Base-by-base conservation (phyloP, 805 yeast genomes). In the Saturnispora dispora region DNA sequence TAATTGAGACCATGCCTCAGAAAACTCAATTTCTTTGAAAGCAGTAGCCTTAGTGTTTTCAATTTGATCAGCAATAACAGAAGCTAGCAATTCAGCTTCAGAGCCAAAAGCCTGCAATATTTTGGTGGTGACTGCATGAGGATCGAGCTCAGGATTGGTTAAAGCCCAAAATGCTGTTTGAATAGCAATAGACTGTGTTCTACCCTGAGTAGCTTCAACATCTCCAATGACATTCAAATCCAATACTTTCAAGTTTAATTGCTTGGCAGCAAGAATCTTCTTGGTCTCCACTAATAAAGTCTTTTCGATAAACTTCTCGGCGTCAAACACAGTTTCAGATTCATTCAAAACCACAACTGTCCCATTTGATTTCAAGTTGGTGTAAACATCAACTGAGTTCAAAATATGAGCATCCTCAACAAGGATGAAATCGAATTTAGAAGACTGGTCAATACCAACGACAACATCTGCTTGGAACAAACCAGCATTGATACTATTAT, bases 111-210 rank as follows among this genome's bases (percentile, higher is more conserved):
- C 82, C 64, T 83, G 87, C 68, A 84, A 79, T 59, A 88, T 78
- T 64, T 83, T 83, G 67, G 87, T 81, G 53, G 86, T 88, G 57
- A 85, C 74, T 35, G 82, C 81, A 46, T 82, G 83, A 45, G 64
- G 66, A 33, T 76, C 76, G 44, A 81, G 72, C 39, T 75, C 75
- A 15, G 88, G 86, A 55, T 75, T 78, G 7, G 85, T 78, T 42
- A 76, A 71, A 53, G 76, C 76, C 95, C 96, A 88, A 73, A 88
- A 84, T 0, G 83, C 87, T 41, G 84, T 78, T 69, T 89, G 96
- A 52, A 79, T 70, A 47, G 88, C 88, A 65, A 89, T 83, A 37
- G 81, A 76, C 32, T 74, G 73, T 4, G 93, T 80, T 63, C 89
- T 82, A 28, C 95, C 95, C 58, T 79, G 76, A 40, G 93, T 82